Base-by-base conservation (phyloP, 108 stramenopile species). In the Pinguiococcus pyrenoidosus region DNA sequence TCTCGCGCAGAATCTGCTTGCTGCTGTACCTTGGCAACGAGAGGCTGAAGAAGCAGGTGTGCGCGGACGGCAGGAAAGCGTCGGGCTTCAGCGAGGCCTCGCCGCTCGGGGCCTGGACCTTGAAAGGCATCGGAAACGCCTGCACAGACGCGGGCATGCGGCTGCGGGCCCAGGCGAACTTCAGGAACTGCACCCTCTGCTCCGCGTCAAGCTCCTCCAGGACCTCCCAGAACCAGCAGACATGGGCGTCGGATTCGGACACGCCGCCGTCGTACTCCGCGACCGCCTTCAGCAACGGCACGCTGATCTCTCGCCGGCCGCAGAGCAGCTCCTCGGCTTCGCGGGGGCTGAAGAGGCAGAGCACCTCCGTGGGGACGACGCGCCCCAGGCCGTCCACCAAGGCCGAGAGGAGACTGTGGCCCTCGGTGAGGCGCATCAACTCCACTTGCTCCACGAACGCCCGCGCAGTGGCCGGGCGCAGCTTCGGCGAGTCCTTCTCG, bases 1-100 rank as follows among this genome's bases (percentile, higher is more conserved):
- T 91, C 32, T 79, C 59, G 42, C 69, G 72, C 50, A 91, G 43
- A 0, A 72, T 56, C 40, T 84, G 79, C 38, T 81, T 83, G 43
- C 59, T 71, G 5, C 72, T 75, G 61, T 97, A 97, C 33, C 67
- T 54, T 10, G 96, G 96, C 10, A 97, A 56, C 8, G 75, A 79
- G 35, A 97, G 66, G 20, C 85, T 83, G 67, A 94, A 94, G 77
- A 97, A 97, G 49, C 96, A 97, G 0, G 96, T 97, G 33, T 87
- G 87, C 13, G 91, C 87, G 35, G 82, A 83, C 5, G 92, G 92
- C 13, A 97, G 71, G 36, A 81, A 82, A 5, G 64, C 50, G 49
- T 90, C 89, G 8, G 74, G 77, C 29, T 74, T 52, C 21, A 69
- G 58, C 22, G 64, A 29, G n/a, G 39, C 54, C 64, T 36, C 49